Conservation (phyloP, 768 basidiomycete genomes). For the Pleurotus citrinopileatus region DNA sequence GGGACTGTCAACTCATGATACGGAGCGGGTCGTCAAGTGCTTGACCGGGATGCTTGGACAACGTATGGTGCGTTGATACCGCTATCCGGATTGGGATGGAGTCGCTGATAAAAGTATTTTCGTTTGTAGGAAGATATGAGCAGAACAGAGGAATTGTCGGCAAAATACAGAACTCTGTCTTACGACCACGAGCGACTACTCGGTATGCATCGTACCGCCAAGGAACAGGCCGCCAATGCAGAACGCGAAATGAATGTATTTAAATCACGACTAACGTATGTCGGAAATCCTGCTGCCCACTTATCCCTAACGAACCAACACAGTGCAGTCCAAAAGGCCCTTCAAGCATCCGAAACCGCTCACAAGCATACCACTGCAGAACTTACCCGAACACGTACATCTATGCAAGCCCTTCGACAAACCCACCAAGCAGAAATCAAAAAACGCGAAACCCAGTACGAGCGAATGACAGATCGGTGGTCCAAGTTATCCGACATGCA, state of each 20-base stretch:
- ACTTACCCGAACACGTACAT: slow-evolving; percentile 67
- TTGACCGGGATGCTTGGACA: slow-evolving; percentile 74
- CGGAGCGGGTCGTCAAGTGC: slow-evolving; percentile 66
- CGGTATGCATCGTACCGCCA: slow-evolving; percentile 57
- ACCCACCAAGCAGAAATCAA: slow-evolving; percentile 71
- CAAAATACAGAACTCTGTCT: slow-evolving; percentile 70
- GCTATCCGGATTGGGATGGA: no score
- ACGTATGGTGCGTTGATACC: slow-evolving; percentile 67
- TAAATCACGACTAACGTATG: slow-evolving; percentile 72
- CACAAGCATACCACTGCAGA: slow-evolving; percentile 72
- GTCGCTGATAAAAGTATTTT: no score
- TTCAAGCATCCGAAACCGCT: slow-evolving; percentile 57
- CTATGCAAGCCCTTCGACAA: slow-evolving; percentile 66
- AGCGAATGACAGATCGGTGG: slow-evolving; percentile 75
- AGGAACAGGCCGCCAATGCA: slow-evolving; percentile 63
- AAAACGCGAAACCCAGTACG: slow-evolving; percentile 79
- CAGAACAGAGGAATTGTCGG: slow-evolving; percentile 71
- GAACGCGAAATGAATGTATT: slow-evolving; percentile 76
- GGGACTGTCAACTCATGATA: slow-evolving; percentile 52
- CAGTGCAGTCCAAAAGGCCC: slow-evolving; percentile 46
- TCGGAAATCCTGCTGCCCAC: not conserved
- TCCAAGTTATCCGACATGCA: slow-evolving; percentile 68
- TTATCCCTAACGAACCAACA: slow-evolving; percentile 6
- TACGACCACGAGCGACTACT: slow-evolving; percentile 80
- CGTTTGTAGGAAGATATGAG: slow-evolving; percentile 62